Evolutionary conservation across 192 early-diverging fungal genomes (phyloP), one percentile per base, ranked within the genome.

Genomic region (Rhizophagus sp.): DNA sequence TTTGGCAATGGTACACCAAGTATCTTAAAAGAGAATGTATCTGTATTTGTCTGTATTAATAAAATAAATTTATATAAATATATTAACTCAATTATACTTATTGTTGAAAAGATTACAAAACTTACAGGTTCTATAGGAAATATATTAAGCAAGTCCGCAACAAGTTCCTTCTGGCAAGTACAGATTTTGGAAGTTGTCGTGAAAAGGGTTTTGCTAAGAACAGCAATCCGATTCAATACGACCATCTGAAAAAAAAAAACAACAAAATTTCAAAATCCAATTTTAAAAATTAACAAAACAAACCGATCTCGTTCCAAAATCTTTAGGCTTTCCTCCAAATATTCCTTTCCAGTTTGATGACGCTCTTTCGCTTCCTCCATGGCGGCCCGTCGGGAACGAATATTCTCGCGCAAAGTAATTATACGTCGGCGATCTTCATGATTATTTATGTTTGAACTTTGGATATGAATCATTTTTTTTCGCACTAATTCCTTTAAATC

Each of bases 131-230:
- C 88, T 62, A 91, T 88, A 7, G 89, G 89, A 78, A 87, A 91
- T 64, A 91, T 88, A 9, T 85, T 86, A 64, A 91, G 89, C 47
- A 91, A 71, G 67, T 89, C 88, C 9, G 89, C 88, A 49, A 91
- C 87, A 30, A 91, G 72, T 68, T 89, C 89, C 72, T 82, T 87
- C 52, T 72, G 84, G 66, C 68, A 86, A 77, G 62, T 71, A 80
- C 57, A 84, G 66, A 82, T 82, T 80, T 69, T 82, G 25, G 64
- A 80, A 52, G 77, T 47, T 25, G 63, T 79, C 11, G 39, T 24
- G 64, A 13, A 79, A 4, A 79, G 67, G 9, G 77, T 47, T 62
- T 79, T 64, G 77, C 77, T 79, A 79, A 69, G 36, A 69, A 79
- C 77, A 79, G 47, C 57, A 41, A 79, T 64, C 77, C 67, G 36